A percentile compares a stretch with the other conserved stretches of the same genome.
Conservation (phyloP, 2,329 filamentous ascomycete genomes). For the Fusarium oxysporum region DNA sequence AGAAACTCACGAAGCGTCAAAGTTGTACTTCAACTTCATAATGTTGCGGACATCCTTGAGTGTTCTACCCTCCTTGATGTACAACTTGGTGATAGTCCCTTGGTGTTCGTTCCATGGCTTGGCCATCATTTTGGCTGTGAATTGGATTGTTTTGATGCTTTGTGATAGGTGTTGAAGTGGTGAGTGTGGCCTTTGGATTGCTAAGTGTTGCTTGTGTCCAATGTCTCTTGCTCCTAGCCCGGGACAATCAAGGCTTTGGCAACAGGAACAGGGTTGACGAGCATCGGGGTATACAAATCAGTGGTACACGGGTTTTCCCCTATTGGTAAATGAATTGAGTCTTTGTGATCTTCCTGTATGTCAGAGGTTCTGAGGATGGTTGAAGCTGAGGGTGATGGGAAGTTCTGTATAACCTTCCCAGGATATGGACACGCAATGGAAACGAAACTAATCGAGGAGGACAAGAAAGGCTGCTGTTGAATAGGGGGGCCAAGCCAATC, state of each 20-base stretch:
- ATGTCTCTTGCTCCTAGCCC: constrained; percentile 25
- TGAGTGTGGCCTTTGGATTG: background rate
- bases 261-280: constrained; percentile 17
- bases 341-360: background rate
- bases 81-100: constrained; percentile 53
- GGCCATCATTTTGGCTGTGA: constrained; percentile 52
- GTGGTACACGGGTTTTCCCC: background rate
- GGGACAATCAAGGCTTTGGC: constrained; percentile 36
- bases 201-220: background rate
- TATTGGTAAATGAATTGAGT: background rate
- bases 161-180: background rate
- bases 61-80: constrained; percentile 54
- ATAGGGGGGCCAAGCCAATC: background rate
- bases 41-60: constrained; percentile 55
- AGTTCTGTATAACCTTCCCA: constrained; percentile 37
- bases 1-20: constrained; percentile 56
- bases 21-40: constrained; percentile 54
- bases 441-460: background rate
- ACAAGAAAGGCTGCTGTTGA: constrained; percentile 1
- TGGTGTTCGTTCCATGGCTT: constrained; percentile 57
- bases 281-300: constrained; percentile 27
- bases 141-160: background rate
- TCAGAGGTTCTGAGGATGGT: background rate
- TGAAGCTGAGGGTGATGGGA: constrained; percentile 8
- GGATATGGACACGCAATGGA: background rate